Evolutionary conservation across 1,139 yeast species (phyloP).

Genomic region (Kurtzmaniella quercitrusa): DNA sequence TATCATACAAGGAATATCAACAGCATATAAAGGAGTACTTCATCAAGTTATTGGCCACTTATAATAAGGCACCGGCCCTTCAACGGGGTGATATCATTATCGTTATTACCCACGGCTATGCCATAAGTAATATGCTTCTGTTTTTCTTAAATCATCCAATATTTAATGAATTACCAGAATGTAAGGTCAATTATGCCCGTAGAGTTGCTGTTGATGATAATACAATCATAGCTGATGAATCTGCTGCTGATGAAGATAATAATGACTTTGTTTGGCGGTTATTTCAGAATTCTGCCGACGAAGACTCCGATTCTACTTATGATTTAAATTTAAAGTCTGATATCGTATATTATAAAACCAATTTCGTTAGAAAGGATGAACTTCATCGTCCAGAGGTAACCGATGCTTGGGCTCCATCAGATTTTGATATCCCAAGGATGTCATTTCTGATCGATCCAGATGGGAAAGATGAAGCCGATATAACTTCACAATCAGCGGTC

Average conservation of each 20-base stretch:
- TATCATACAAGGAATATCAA: slow-evolving; percentile 41
- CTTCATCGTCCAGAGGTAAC: slow-evolving; percentile 13
- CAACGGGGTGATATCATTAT: slow-evolving; percentile 35
- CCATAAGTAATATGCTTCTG: slow-evolving; percentile 36
- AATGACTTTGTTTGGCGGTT: slow-evolving; percentile 21
- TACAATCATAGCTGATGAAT: slow-evolving; percentile 9
- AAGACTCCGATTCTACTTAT: slow-evolving; percentile 21
- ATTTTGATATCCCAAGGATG: slow-evolving; percentile 5
- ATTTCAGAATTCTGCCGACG: slow-evolving; percentile 31
- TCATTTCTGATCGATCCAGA: slow-evolving; percentile 1
- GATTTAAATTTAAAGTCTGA: slow-evolving; percentile 39
- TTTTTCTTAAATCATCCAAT: slow-evolving; percentile 44
- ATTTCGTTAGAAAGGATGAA: slow-evolving; percentile 39
- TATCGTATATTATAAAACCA: slow-evolving; percentile 43
- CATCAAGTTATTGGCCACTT: slow-evolving; percentile 41
- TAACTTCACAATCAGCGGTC: background rate
- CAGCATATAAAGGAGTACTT: slow-evolving; percentile 39
- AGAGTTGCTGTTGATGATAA: slow-evolving; percentile 14
- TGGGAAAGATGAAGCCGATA: background rate
- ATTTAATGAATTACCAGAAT: slow-evolving; percentile 45
- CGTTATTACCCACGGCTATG: slow-evolving; percentile 42
- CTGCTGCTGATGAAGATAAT: slow-evolving; percentile 6
- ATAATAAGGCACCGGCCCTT: slow-evolving; percentile 35
- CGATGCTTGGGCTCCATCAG: slow-evolving; percentile 6
- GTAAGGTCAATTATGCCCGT: slow-evolving; percentile 32